These are phyloP conservation scores for Xylaria cubensis DNA, from an alignment of 495 filamentous ascomycete genomes.

Conservation along the genomic window DNA sequence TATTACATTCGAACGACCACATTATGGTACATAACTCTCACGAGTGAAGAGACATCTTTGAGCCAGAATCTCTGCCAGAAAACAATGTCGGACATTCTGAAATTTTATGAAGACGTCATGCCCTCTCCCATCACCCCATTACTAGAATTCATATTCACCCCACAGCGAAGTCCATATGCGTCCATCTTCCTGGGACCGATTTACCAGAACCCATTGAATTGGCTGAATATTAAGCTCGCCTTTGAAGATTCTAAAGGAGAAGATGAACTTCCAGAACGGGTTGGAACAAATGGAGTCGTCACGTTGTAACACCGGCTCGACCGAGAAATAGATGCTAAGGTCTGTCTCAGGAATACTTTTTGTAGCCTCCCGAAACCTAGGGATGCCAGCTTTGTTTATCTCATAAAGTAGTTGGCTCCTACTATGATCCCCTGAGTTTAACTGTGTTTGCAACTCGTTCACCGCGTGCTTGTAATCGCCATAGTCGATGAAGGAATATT, in stretches of 20 bases:
- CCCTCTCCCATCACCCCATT: background rate
- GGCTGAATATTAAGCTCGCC: background rate
- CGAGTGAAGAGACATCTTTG: background rate
- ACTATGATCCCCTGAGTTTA: background rate
- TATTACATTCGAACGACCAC: background rate
- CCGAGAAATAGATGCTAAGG: background rate
- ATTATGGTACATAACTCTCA: background rate
- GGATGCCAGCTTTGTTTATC: background rate
- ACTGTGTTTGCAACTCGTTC: background rate
- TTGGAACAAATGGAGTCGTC: background rate
- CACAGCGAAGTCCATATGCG: background rate
- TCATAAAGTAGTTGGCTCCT: background rate
- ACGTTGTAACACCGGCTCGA: background rate
- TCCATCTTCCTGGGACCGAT: background rate
- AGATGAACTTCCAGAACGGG: background rate
- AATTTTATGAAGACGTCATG: background rate
- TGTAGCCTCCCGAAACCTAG: background rate
- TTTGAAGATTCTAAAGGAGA: background rate
- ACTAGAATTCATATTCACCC: conserved; percentile 2
- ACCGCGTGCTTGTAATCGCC: background rate
- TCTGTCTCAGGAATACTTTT: background rate
- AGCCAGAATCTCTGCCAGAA: background rate
- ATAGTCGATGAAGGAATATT: conserved; percentile 2
- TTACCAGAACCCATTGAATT: background rate
- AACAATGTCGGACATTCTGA: background rate